A percentile compares a stretch with the other conserved stretches of the same genome.
Evolutionary conservation across 164 flowering plant genomes (phyloP).

Genomic region (Macadamia tetraphylla): DNA sequence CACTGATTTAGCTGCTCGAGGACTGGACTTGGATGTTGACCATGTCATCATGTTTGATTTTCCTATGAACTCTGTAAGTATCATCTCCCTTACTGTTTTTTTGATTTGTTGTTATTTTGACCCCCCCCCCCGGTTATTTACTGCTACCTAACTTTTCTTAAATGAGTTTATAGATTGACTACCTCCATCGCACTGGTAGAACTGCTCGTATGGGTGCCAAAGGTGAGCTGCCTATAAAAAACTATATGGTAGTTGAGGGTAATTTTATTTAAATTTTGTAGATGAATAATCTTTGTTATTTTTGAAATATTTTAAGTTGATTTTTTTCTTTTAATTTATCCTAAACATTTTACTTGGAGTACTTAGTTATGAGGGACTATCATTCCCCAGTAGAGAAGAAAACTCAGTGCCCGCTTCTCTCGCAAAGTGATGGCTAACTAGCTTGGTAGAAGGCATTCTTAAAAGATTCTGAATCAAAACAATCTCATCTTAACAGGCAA

Average conservation of each 20-base stretch:
- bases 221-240: slow-evolving; percentile 35
- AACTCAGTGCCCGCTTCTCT: neutral
- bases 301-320: neutral
- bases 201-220: slow-evolving; percentile 99
- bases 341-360: no score
- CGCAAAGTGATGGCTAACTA: no score
- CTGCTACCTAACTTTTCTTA: slow-evolving; percentile 1
- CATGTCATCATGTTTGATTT: slow-evolving; percentile 99
- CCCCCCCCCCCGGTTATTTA: neutral
- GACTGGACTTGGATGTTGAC: slow-evolving; percentile 96
- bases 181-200: slow-evolving; percentile 98
- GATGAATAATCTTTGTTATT: no score
- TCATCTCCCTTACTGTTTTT: neutral
- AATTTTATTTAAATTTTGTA: no score
- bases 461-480: neutral
- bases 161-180: slow-evolving; percentile 67
- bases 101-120: neutral
- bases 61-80: slow-evolving; percentile 77
- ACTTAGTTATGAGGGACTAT: no score
- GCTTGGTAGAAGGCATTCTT: neutral
- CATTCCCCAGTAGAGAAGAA: neutral
- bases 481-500: slow-evolving; percentile 47
- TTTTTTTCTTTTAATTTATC: no score
- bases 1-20: slow-evolving; percentile 96
- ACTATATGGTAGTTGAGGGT: no score